Evolutionary conservation across 345 rosid species (phyloP).

Genomic region (Passiflora organensis): DNA sequence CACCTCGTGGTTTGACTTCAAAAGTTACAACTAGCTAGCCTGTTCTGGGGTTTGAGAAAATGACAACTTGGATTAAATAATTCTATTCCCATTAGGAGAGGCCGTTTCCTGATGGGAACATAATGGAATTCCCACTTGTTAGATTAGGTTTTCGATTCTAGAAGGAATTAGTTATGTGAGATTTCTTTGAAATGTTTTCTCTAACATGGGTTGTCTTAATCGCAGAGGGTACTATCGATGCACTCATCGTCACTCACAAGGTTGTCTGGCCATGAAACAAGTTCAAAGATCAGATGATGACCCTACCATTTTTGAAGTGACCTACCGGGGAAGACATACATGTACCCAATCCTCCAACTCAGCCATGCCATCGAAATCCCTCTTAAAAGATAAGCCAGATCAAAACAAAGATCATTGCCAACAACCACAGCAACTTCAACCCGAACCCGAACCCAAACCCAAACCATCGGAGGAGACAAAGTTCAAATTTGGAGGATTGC

Average conservation of each 20-base stretch:
- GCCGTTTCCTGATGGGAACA: no score
- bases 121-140: no score
- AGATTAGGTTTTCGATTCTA: neutral
- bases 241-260: conserved; percentile 48
- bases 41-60: no score
- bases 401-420: neutral
- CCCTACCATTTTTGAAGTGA: conserved; percentile 38
- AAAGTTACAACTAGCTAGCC: no score
- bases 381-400: conserved; percentile 1
- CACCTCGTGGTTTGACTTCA: no score
- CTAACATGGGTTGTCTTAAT: neutral
- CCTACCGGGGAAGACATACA: conserved; percentile 53
- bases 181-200: neutral
- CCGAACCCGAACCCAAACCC: conserved; percentile 15
- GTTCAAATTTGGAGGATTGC: conserved; percentile 13
- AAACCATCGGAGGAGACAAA: conserved; percentile 14
- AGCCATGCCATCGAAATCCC: conserved; percentile 6
- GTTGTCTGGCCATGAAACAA: conserved; percentile 61
- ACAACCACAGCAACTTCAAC: conserved; percentile 17
- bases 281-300: conserved; percentile 54
- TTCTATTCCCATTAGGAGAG: no score
- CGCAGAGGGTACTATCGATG: conserved; percentile 64
- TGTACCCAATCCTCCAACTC: conserved; percentile 17
- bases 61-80: no score
- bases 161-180: neutral